Base-by-base conservation (phyloP, 305 asterid genomes). In the Ilex paraguariensis region DNA sequence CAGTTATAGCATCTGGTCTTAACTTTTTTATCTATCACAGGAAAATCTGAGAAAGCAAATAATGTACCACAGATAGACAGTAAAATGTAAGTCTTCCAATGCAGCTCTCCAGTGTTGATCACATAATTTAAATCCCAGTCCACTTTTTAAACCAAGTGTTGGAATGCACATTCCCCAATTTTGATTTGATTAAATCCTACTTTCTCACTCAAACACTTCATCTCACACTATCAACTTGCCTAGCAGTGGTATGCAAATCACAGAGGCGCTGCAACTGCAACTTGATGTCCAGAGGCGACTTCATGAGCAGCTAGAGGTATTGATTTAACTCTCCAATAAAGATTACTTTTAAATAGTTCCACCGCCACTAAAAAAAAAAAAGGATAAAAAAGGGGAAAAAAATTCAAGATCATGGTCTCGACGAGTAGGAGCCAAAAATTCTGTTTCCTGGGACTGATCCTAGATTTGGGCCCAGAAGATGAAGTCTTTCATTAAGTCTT, bases 261-360 rank as follows among this genome's bases (percentile, higher is more conserved):
- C 77, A 77, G 98, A 88, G 77, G 97, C 98, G 57, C 62, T 91
- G 60, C 90, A 89, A 56, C 64, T 88, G 69, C 98, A 91, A 57
- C 75, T 91, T 17, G 95, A 87, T 59, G 98, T 85, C 52, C 98
- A 89, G 63, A 77, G 80, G 78, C 90, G 77, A 42, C 98, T 91
- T 45, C 98, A 91, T 12, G 98, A 91, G 78, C 97, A 91, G 71
- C 70, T 91, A 65, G 98, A 89, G 92, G 98, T 88, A 75, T 36
- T 36, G 42, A 36, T 36, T 4, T 36, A 36, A 36, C 42, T 36
- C 42, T 36, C 42, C 42, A 36, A 4, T 36, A 36, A 36, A 8
- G 42, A 21, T 21, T 8, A 36, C 42, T 8, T 36, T 36, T 36
- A 36, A 8, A 8, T 8, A 36, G 0, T 36, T 36, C 7, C 42